Percentiles rank a stretch among this genome's conserved stretches.
Conservation (phyloP, 2,329 filamentous ascomycete species). For the Neoascochyta sp. region DNA sequence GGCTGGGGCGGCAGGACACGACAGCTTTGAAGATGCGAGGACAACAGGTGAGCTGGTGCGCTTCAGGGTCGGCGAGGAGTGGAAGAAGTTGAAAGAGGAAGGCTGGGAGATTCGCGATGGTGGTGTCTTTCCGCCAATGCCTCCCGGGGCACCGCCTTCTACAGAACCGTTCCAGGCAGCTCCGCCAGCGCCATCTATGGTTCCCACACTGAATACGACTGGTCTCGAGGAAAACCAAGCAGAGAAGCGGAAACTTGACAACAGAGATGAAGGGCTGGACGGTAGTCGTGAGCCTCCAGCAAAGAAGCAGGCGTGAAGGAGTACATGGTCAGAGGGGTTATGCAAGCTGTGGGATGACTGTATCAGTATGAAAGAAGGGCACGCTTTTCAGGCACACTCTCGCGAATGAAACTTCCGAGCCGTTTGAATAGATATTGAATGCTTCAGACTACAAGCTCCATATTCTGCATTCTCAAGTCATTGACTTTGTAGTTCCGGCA, state of each 20-base stretch:
- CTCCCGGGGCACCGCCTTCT: slow-evolving; percentile 18
- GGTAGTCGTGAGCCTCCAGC: slow-evolving; percentile 3
- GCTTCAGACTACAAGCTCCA: no score
- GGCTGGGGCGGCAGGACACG: slow-evolving; percentile 67
- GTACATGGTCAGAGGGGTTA: no score
- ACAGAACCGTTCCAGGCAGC: no score
- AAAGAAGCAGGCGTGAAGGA: slow-evolving; percentile 9
- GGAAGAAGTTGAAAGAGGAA: slow-evolving; percentile 61
- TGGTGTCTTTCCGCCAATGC: slow-evolving; percentile 30
- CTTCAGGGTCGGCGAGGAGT: slow-evolving; percentile 65
- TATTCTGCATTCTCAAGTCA: no score
- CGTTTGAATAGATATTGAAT: no score
- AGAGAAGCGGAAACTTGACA: slow-evolving; percentile 25
- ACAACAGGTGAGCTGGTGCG: slow-evolving; percentile 84
- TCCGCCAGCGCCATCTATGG: slow-evolving; percentile 14
- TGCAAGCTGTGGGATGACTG: no score
- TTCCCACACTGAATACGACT: slow-evolving; percentile 10
- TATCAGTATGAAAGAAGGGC: no score
- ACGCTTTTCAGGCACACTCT: no score
- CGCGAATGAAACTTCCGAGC: no score
- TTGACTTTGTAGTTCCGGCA: no score
- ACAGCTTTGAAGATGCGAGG: slow-evolving; percentile 86
- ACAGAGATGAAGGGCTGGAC: slow-evolving; percentile 5
- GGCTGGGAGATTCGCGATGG: slow-evolving; percentile 58
- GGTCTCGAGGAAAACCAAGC: slow-evolving; percentile 8